Evolutionary conservation across 805 yeast species (phyloP), one percentile per base, ranked within the genome.

Genomic region (Myxozyma neotropica): DNA sequence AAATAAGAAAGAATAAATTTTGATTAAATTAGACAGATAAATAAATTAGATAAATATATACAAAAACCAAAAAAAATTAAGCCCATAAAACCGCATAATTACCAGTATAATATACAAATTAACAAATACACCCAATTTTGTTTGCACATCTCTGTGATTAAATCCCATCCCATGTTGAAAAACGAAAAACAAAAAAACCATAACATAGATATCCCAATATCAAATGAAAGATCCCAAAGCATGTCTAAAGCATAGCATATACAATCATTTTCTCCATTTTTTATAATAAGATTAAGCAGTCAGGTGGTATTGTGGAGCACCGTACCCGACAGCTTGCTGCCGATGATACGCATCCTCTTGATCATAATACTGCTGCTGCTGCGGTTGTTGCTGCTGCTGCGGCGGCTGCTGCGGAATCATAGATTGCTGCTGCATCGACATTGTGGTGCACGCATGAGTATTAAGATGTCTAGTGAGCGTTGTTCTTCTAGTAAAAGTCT

Each of bases 401-500:
- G 24, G 57, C 19, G 38, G 63, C 38, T 42, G 57, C 33, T 54
- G 53, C 43, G 27, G 48, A 39, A 36, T 48, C 47, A 5, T 51
- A 12, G 12, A 53, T 31, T 35, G 60, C n/a, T 35, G 60, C n/a
- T 47, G 54, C 21, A 33, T 21, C 13, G 47, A 40, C 26, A 48
- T 33, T 23, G 61, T 2, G 36, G 56, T 29, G 44, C 62, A 61
- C 17, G 64, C 69, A 44, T 88, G 96, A 38, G 86, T 75, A 69
- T 80, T 83, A 59, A 80, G 77, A 71, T 88, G 96, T 66, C 95
- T 77, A 6, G 87, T 83, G 85, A 88, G 83, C 67, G 89, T 88
- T 17, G 89, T 83, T 69, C 88, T 81, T 21, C 89, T 90, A 24
- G 85, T 81, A 69, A 87, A 88, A 1, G 77, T 68, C 67, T 83